Evolutionary conservation across 495 filamentous ascomycete species (phyloP), one percentile per base, ranked within the genome.

Genomic region (Thermochaetoides thermophila): DNA sequence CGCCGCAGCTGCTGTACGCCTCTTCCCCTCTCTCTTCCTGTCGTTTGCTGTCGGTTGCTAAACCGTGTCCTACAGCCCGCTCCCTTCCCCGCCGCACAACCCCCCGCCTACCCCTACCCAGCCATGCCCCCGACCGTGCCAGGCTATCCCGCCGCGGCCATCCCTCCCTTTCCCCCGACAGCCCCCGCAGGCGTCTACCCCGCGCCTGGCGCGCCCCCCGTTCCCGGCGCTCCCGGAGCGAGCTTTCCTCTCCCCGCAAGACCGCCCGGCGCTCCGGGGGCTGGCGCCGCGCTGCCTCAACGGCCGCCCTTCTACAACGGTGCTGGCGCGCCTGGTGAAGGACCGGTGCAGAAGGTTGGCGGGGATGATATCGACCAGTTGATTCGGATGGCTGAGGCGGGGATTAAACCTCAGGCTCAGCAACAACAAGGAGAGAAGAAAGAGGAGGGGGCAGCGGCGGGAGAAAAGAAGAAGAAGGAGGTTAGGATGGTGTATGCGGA

Each of bases 401-500:
- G 67, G 22, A 68, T 69, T 42, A 67, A 60, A 39, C 66, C 66
- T 7, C 25, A 12, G 4, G 27, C 26, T 13, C 17, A 3, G 13
- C 15, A 10, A n/a, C 9, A 8, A 13, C 14, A 7, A 6, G 26
- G 62, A 49, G 49, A 46, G 15, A 52, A 49, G 12, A 57, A 36
- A 45, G 57, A 33, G 37, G 57, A 34, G 35, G 60, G 32, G 34
- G 60, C 36, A 39, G 61, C 34, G 38, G 59, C 42, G 23, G 57
- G 48, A 1, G 69, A 81, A 50, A 80, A 81, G 60, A 79, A 77
- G 59, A 66, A 75, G 11, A 81, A 81, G 61, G 63, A 54, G 31
- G 53, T 66, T 37, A 74, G 75, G 49, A 70, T 92, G 69, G 61
- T 89, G 4, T 89, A 84, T 57, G 74, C 70, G 26, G 78, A 85